These are phyloP conservation scores for Mariannaea sp. DNA, from an alignment of 2,329 filamentous ascomycete species.

Conservation along the genomic window DNA sequence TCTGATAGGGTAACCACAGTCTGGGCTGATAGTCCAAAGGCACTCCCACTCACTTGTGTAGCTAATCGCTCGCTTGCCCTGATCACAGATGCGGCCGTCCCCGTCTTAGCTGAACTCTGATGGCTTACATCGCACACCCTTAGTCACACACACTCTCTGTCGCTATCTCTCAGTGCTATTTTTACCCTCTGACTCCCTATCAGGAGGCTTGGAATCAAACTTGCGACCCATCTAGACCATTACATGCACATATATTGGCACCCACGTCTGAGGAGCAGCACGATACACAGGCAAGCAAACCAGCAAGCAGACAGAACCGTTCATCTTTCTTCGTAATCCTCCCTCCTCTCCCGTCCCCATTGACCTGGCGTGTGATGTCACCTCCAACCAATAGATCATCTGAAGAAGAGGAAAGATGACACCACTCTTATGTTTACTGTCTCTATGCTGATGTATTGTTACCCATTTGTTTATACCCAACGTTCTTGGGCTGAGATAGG, in stretches of 20 bases:
- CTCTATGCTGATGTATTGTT: slow-evolving; percentile 2
- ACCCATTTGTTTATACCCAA: background rate
- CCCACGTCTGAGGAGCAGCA: background rate
- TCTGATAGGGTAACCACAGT: slow-evolving; percentile 22
- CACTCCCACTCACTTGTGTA: no score
- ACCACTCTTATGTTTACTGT: background rate
- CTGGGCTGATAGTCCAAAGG: slow-evolving; percentile 1
- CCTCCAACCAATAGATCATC: slow-evolving; percentile 1
- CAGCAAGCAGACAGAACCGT: background rate
- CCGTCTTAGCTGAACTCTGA: slow-evolving; percentile 4
- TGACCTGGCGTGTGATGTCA: background rate
- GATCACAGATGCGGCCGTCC: slow-evolving; percentile 15
- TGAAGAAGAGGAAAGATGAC: slow-evolving; percentile 11
- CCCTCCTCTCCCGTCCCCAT: no score
- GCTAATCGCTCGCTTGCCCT: slow-evolving; percentile 8
- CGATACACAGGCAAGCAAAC: background rate
- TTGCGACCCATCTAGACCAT: background rate
- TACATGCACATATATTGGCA: background rate
- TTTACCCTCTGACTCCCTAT: slow-evolving; percentile 14
- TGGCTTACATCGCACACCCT: slow-evolving; percentile 5
- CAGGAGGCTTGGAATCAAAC: background rate
- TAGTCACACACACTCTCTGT: background rate
- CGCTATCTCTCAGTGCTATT: slow-evolving; percentile 12
- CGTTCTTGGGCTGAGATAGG: no score
- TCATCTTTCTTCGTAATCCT: no score